Evolutionary conservation across 2,329 filamentous ascomycete species (phyloP), one percentile per base, ranked within the genome.

Genomic region (Balansia obtecta): DNA sequence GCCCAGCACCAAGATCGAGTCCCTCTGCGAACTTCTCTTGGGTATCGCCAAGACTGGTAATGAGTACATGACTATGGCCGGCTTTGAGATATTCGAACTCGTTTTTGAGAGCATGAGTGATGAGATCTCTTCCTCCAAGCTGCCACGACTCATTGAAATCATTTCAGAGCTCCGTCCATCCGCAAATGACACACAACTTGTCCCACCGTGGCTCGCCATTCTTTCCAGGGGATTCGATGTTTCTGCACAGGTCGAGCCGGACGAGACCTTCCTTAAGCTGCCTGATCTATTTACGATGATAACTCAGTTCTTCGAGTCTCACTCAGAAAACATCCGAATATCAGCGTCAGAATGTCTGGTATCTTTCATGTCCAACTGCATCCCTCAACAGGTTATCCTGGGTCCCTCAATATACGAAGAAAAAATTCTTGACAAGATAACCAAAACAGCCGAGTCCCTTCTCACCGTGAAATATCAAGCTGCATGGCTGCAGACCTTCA

Each of bases 11-110:
- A 95, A 95, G 70, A 95, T 96, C 50, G 93, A 98, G 68, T 75
- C 85, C 2, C 72, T 98, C 34, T 96, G 90, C 66, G 90, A 97
- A 66, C 71, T 95, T 49, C 71, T 98, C 52, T 79, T 98, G 57
- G 82, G 83, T 57, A 95, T 97, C 54, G 91, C 91, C 32, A 84
- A 84, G 62, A 90, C 86, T 9, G 93, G 82, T 65, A 96, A 94
- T 65, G 90, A 97, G 64, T 95, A 91, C 65, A 83, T 98, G 73
- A 95, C 90, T 33, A 94, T 97, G 84, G 85, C 88, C 11, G 86
- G 90, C 0, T 96, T 98, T 60, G 91, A 96, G 57, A 91, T 97
- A 4, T 98, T 98, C 60, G 93, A 98, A 66, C 85, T 95, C 65
- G 95, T 97, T 43, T 97, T 98, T 57, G 85, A 86, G 59, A 86